Evolutionary conservation across 192 early-diverging fungal species (phyloP).

Genomic region (Linnemannia hyalina): DNA sequence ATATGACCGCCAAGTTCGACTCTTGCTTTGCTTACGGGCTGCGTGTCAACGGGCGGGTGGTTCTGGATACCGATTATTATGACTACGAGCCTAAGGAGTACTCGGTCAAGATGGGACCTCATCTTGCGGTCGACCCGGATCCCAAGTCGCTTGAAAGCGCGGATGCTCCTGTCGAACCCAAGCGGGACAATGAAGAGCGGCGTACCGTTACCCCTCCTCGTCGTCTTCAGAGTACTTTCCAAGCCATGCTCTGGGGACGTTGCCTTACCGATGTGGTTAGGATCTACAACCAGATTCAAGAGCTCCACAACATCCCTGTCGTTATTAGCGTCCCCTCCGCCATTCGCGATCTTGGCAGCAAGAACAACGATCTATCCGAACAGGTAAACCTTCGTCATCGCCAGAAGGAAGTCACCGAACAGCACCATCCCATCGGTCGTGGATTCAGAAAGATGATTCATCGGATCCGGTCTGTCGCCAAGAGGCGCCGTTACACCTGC

Average conservation of each 20-base stretch:
- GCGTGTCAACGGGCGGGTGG: not conserved
- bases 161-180: not conserved
- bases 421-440: not conserved
- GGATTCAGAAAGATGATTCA: constrained; percentile 1
- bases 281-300: constrained; percentile 16
- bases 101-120: constrained; percentile 6
- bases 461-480: not conserved
- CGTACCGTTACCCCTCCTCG: not conserved
- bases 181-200: not conserved
- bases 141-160: not conserved
- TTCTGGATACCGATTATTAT: not conserved
- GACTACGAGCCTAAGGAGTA: not conserved
- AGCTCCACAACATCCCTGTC: not conserved
- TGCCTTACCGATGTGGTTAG: constrained; percentile 20
- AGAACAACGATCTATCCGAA: not conserved
- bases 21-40: not conserved
- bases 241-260: constrained; percentile 29
- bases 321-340: not conserved
- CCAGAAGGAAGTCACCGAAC: not conserved
- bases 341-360: not conserved
- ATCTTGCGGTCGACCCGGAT: not conserved
- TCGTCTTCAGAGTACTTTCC: constrained; percentile 12
- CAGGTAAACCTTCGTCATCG: not conserved
- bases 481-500: not conserved
- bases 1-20: constrained; percentile 27